Percentiles rank a stretch among this genome's conserved stretches.
These are phyloP conservation scores for Saitozyma sp. DNA, from an alignment of 768 basidiomycete genomes.

Conservation along the genomic window DNA sequence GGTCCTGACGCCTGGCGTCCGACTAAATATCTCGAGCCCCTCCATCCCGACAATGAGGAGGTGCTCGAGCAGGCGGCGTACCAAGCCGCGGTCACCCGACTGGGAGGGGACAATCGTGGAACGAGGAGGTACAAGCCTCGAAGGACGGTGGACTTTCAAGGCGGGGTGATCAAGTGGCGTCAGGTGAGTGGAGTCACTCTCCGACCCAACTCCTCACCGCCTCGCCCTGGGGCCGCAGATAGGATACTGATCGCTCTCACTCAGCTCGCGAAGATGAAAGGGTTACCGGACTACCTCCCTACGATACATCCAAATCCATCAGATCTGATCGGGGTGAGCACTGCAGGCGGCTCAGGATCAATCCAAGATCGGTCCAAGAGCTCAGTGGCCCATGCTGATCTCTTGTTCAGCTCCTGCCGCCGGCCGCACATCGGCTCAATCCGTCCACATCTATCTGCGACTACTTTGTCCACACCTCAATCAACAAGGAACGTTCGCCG, in stretches of 20 bases:
- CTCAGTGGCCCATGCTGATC: constrained; percentile 8
- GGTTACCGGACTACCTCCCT: constrained; percentile 58
- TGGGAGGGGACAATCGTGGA: constrained; percentile 51
- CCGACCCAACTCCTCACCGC: no score
- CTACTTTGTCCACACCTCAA: constrained; percentile 96
- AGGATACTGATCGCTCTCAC: constrained; percentile 1
- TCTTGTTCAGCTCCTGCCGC: constrained; percentile 74
- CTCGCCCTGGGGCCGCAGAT: no score
- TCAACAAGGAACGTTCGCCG: constrained; percentile 96
- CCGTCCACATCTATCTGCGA: constrained; percentile 91
- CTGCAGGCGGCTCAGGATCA: background rate
- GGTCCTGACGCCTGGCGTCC: constrained; percentile 65
- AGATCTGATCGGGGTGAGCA: constrained; percentile 77
- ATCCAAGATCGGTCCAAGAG: background rate
- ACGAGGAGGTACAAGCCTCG: constrained; percentile 88
- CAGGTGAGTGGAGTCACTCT: no score
- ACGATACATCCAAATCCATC: constrained; percentile 71
- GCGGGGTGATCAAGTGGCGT: constrained; percentile 80
- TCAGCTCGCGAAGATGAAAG: constrained; percentile 32
- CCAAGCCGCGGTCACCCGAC: constrained; percentile 70
- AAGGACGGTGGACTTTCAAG: constrained; percentile 92
- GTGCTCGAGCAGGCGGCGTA: constrained; percentile 73
- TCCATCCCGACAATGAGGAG: constrained; percentile 74
- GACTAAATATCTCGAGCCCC: constrained; percentile 63
- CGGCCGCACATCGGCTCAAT: constrained; percentile 87